Percentiles rank a stretch among this genome's conserved stretches.
phyloP scores from a whole-genome alignment of 139 green algal species.

The Coccomyxa sp. region DNA sequence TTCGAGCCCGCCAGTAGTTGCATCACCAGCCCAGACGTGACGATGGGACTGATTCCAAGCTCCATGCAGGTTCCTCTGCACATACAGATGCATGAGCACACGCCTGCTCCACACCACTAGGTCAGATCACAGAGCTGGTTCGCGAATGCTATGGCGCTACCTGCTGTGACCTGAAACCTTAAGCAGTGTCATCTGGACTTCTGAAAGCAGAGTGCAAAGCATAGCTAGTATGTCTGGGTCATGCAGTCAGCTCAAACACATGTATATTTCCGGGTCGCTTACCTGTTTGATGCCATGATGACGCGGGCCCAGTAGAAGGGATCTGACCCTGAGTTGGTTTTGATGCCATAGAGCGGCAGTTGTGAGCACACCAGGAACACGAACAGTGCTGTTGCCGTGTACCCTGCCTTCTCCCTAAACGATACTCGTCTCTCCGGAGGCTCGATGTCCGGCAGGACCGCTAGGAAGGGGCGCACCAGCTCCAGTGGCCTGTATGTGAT shows the following conservation, averaged over 20 bases:
- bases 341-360: conserved; percentile 97
- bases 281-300: conserved; percentile 93
- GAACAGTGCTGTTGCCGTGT: conserved; percentile 92
- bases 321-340: conserved; percentile 80
- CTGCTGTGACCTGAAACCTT: too few species aligned
- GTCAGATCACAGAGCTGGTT: too few species aligned
- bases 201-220: too few species aligned
- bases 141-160: too few species aligned
- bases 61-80: conserved; percentile 94
- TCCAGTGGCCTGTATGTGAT: conserved; percentile 64
- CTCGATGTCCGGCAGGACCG: conserved; percentile 83
- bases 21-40: conserved; percentile 96
- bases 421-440: conserved; percentile 62
- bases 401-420: conserved; percentile 87
- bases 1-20: conserved; percentile 97
- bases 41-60: conserved; percentile 95
- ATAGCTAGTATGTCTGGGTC: too few species aligned
- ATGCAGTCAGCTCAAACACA: too few species aligned
- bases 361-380: conserved; percentile 98
- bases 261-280: not conserved
- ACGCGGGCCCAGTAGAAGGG: conserved; percentile 97
- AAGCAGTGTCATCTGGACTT: too few species aligned
- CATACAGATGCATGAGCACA: not conserved
- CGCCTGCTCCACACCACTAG: not conserved
- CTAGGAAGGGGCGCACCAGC: conserved; percentile 84